phyloP scores from a whole-genome alignment of 2,329 filamentous ascomycete species.

The Orbilia oligospora region DNA sequence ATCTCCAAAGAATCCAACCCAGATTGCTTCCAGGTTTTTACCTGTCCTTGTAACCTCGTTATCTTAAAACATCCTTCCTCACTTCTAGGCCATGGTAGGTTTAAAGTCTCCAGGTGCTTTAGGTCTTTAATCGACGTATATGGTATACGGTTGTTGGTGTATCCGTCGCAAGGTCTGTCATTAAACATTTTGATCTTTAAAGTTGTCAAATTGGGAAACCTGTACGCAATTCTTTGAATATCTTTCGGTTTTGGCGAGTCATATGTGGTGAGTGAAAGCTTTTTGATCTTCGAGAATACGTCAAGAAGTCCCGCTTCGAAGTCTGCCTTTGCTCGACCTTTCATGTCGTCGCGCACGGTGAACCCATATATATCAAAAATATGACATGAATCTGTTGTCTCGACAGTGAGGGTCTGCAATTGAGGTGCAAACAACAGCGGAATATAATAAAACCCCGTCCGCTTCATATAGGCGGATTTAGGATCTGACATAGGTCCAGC shows the following conservation, averaged over 20 bases:
- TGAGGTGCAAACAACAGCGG: constrained; percentile 12
- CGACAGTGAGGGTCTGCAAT: background rate
- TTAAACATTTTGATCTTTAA: background rate
- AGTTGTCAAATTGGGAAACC: background rate
- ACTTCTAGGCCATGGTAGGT: background rate
- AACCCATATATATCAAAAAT: constrained; percentile 11
- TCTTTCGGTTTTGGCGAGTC: background rate
- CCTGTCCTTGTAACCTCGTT: background rate
- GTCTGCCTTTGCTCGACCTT: background rate
- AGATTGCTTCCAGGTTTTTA: background rate
- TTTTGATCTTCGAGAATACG: background rate
- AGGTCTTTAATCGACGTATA: background rate
- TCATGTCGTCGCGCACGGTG: background rate
- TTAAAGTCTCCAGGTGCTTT: background rate
- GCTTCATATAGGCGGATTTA: background rate
- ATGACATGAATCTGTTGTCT: background rate
- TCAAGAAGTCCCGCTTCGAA: background rate
- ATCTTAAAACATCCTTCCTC: background rate
- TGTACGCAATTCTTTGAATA: background rate
- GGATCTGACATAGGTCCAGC: background rate
- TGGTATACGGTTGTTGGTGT: background rate
- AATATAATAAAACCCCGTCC: background rate
- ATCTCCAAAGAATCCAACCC: background rate
- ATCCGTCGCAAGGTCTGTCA: background rate
- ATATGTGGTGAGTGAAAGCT: background rate